These are phyloP conservation scores for Penicillium psychrofluorescens DNA, from an alignment of 495 filamentous ascomycete species.

Conservation along the genomic window DNA sequence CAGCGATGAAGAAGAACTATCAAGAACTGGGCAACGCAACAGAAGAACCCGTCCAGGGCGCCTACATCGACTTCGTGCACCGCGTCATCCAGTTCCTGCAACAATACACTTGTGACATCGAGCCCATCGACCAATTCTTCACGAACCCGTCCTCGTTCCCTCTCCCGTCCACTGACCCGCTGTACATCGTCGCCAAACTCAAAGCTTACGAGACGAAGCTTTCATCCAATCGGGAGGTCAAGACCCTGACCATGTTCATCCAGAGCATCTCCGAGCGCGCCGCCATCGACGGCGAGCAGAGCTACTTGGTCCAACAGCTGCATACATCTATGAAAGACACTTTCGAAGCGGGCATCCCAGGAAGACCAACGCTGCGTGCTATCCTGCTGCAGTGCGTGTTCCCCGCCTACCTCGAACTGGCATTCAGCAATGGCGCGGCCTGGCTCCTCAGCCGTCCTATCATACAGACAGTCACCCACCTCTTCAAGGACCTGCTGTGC, in stretches of 20 bases:
- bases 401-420: slow-evolving; percentile 54
- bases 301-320: slow-evolving; percentile 53
- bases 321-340: slow-evolving; percentile 44
- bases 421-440: slow-evolving; percentile 43
- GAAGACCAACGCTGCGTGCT: slow-evolving; percentile 45
- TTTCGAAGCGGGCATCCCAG: slow-evolving; percentile 36
- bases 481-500: slow-evolving; percentile 40
- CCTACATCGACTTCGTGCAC: slow-evolving; percentile 64
- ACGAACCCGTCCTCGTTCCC: slow-evolving; percentile 60
- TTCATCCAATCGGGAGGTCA: slow-evolving; percentile 39
- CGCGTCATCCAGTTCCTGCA: slow-evolving; percentile 55
- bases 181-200: slow-evolving; percentile 60
- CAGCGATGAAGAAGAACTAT: slow-evolving; percentile 62
- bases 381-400: slow-evolving; percentile 54
- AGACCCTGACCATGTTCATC: slow-evolving; percentile 54
- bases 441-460: slow-evolving; percentile 55
- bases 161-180: slow-evolving; percentile 56
- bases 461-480: slow-evolving; percentile 38
- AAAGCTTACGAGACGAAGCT: slow-evolving; percentile 58
- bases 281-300: slow-evolving; percentile 52
- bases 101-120: slow-evolving; percentile 58
- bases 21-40: slow-evolving; percentile 45
- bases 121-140: slow-evolving; percentile 59
- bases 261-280: slow-evolving; percentile 59
- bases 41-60: slow-evolving; percentile 31